Conservation (phyloP, 1,284 basidiomycete species). For the Leccinum brunneo-olivaceum region DNA sequence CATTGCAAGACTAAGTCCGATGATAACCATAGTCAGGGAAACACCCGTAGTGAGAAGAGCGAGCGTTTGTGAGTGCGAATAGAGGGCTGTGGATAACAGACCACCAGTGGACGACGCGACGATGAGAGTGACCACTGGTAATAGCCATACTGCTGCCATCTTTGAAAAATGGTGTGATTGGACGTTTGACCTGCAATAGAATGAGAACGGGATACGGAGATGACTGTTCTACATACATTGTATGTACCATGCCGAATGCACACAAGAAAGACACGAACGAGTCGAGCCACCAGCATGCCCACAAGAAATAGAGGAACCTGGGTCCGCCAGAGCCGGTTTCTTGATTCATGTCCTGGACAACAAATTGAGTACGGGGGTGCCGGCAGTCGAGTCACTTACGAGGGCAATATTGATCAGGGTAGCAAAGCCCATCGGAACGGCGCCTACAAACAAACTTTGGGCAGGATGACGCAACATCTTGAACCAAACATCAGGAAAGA, state of each 20-base stretch:
- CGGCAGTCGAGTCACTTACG: conserved; percentile 28
- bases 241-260: conserved; percentile 51
- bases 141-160: conserved; percentile 49
- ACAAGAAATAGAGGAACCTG: conserved; percentile 44
- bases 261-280: conserved; percentile 40
- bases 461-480: conserved; percentile 44
- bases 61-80: conserved; percentile 32
- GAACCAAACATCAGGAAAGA: conserved; percentile 43
- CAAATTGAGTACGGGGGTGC: not conserved
- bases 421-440: conserved; percentile 54
- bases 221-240: conserved; percentile 38
- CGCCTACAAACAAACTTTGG: conserved; percentile 56
- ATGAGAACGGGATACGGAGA: not conserved
- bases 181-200: conserved; percentile 39
- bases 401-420: conserved; percentile 48
- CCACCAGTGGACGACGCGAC: conserved; percentile 57
- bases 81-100: conserved; percentile 41
- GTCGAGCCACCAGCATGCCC: conserved; percentile 62
- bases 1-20: conserved; percentile 44
- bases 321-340: conserved; percentile 38
- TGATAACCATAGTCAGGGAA: conserved; percentile 45
- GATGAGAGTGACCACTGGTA: conserved; percentile 57
- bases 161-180: conserved; percentile 44
- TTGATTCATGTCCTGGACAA: conserved; percentile 22
- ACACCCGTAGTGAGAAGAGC: conserved; percentile 48